A percentile compares a stretch with the other conserved stretches of the same genome.
These are phyloP conservation scores for Chrysoporthe deuterocubensis DNA, from an alignment of 2,329 filamentous ascomycete species.

Conservation along the genomic window DNA sequence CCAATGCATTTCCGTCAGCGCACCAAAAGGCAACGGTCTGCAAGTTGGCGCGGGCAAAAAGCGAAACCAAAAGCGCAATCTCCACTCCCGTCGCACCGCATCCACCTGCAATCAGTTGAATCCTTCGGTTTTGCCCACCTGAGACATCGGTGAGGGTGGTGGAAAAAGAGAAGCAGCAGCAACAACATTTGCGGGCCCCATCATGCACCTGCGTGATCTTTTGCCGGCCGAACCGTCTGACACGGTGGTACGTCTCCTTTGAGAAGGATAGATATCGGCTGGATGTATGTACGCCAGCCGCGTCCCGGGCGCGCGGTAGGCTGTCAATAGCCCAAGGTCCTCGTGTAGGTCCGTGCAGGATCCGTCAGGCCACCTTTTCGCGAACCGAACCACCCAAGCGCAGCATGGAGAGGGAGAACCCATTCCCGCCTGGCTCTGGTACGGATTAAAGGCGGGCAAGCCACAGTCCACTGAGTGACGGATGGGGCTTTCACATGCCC, in stretches of 20 bases:
- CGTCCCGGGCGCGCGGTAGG: background rate
- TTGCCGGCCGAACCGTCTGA: background rate
- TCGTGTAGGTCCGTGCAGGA: background rate
- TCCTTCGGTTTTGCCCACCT: slow-evolving; percentile 9
- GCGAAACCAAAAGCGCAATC: background rate
- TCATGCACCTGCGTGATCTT: background rate
- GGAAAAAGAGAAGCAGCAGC: background rate
- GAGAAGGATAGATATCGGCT: background rate
- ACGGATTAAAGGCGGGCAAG: background rate
- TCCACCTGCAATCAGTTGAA: slow-evolving; percentile 1
- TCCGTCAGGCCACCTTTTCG: background rate
- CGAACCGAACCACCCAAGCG: slow-evolving; percentile 1
- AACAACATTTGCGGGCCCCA: background rate
- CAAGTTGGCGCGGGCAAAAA: background rate
- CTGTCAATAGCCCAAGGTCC: background rate
- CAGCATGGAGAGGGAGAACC: background rate
- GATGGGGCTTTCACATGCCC: background rate
- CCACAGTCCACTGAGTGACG: background rate
- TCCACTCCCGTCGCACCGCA: background rate
- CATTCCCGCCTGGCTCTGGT: background rate
- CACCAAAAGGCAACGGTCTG: background rate
- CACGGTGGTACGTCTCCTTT: background rate
- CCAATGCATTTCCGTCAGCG: background rate
- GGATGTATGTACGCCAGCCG: background rate
- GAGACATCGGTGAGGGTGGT: slow-evolving; percentile 8